These are phyloP conservation scores for Triticum dicoccoides DNA, from an alignment of 176 grass and related monocot species.

Conservation along the genomic window DNA sequence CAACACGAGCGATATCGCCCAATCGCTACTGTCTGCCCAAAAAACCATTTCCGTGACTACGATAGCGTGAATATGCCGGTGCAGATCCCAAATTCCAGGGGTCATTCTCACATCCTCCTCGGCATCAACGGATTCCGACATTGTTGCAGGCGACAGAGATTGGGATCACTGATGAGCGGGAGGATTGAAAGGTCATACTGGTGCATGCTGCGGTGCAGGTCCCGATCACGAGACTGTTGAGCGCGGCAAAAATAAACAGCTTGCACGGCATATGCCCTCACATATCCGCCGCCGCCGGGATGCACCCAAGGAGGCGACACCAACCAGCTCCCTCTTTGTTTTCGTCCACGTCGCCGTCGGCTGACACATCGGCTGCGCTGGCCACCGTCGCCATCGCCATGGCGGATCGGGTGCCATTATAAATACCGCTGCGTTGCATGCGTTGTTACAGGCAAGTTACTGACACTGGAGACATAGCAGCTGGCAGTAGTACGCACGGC, in stretches of 20 bases:
- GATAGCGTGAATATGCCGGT: slow-evolving; percentile 23
- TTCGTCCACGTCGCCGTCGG: slow-evolving; percentile 18
- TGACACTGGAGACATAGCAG: too few species aligned
- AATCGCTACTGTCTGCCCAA: not conserved
- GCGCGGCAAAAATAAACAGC: not conserved
- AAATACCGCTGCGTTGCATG: not conserved
- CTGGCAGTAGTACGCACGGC: not conserved
- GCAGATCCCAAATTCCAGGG: not conserved
- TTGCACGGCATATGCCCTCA: slow-evolving; percentile 31
- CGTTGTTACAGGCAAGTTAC: not conserved
- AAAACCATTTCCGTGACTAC: not conserved
- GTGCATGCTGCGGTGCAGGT: not conserved
- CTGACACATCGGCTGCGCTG: not conserved
- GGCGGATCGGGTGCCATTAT: not conserved
- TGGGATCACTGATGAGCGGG: not conserved
- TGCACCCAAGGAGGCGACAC: slow-evolving; percentile 24
- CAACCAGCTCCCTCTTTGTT: not conserved
- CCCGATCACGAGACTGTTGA: not conserved
- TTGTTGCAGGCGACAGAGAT: not conserved
- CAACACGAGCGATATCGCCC: not conserved
- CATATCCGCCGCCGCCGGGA: slow-evolving; percentile 26
- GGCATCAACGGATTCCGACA: slow-evolving; percentile 25
- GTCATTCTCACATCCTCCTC: not conserved
- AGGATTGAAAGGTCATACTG: not conserved
- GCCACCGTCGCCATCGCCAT: not conserved